Conservation (phyloP, 164 flowering plant genomes). For the Vitis riparia region DNA sequence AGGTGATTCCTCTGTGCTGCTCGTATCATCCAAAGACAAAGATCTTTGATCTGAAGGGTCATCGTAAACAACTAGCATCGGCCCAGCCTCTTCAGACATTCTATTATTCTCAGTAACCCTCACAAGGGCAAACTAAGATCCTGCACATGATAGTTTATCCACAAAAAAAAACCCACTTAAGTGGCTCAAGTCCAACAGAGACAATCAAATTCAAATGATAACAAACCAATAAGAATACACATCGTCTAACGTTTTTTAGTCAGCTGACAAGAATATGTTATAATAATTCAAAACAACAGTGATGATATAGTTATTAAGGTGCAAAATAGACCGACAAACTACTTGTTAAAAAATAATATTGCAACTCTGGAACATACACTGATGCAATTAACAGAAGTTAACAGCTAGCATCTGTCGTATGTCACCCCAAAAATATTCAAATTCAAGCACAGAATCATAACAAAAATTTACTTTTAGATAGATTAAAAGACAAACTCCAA, state of each 20-base stretch:
- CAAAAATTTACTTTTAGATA: no score
- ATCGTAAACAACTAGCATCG: conserved; percentile 60
- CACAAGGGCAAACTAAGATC: conserved; percentile 5
- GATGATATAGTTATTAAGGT: no score
- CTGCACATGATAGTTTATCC: not conserved
- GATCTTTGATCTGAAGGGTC: conserved; percentile 86
- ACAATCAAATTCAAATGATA: not conserved
- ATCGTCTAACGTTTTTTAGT: not conserved
- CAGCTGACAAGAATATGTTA: no score
- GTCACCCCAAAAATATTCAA: no score
- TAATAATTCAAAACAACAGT: no score
- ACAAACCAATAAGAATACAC: not conserved
- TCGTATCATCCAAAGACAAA: conserved; percentile 74
- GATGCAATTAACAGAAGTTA: no score
- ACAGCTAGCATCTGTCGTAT: no score
- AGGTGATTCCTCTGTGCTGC: conserved; percentile 87
- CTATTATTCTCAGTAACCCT: conserved; percentile 16
- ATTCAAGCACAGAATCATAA: no score
- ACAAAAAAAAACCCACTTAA: not conserved
- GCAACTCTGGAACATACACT: no score
- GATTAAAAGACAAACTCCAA: no score
- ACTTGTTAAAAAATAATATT: no score
- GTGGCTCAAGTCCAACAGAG: not conserved
- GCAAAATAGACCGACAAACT: no score
- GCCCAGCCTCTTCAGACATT: conserved; percentile 67